Evolutionary conservation across 805 yeast genomes (phyloP).

Genomic region (Starmerella vaccinii): DNA sequence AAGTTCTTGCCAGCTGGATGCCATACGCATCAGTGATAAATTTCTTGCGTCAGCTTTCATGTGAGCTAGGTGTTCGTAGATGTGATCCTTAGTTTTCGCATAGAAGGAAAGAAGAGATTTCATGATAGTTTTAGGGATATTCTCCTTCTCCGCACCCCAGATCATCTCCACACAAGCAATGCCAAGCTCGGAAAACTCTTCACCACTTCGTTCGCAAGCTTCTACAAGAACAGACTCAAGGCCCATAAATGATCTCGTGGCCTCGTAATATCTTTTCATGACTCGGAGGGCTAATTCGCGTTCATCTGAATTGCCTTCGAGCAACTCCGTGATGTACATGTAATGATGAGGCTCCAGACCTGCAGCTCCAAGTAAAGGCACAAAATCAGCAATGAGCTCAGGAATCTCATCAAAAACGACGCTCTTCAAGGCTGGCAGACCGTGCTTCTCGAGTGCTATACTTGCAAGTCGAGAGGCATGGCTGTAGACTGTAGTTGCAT

Average conservation of each 20-base stretch:
- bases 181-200: slow-evolving; percentile 6
- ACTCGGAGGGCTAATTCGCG: background rate
- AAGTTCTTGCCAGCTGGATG: slow-evolving; percentile 10
- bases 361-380: slow-evolving; percentile 4
- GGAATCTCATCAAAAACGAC: slow-evolving; percentile 2
- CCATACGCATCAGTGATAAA: background rate
- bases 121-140: background rate
- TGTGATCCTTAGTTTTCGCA: background rate
- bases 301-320: background rate
- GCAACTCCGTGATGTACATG: background rate
- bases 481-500: background rate
- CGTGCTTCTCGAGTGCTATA: background rate
- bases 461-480: background rate
- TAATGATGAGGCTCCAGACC: background rate
- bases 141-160: background rate
- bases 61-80: background rate
- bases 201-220: background rate
- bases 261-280: slow-evolving; percentile 1
- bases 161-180: background rate
- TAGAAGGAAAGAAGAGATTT: background rate
- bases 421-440: background rate
- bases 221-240: background rate
- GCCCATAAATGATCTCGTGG: background rate
- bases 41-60: background rate
- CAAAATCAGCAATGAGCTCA: slow-evolving; percentile 2